Percentiles rank a stretch among this genome's conserved stretches.
Conservation (phyloP, 495 filamentous ascomycete genomes). For the Hypoxylon subgilvum region DNA sequence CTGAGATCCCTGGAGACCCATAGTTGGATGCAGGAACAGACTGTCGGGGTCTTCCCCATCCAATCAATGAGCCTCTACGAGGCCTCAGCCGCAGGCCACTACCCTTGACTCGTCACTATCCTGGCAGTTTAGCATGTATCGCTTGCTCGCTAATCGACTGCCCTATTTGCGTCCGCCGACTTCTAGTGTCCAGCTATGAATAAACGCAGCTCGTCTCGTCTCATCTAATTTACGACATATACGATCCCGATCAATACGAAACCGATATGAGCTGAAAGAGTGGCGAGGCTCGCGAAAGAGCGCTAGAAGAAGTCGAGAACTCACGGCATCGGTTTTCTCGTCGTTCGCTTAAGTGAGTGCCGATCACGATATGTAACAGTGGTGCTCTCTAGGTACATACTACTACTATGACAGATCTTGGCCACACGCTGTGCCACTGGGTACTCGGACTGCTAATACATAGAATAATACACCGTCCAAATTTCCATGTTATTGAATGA, state of each 20-base stretch:
- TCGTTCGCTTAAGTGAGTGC: neutral
- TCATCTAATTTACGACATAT: conserved; percentile 10
- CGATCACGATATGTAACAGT: neutral
- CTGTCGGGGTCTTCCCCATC: conserved; percentile 10
- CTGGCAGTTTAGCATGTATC: conserved; percentile 24
- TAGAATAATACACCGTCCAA: too few relatives aligned
- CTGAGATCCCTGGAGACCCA: conserved; percentile 11
- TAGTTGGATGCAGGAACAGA: conserved; percentile 21
- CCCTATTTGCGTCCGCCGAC: neutral
- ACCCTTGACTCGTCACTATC: conserved; percentile 12
- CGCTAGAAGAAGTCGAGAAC: neutral
- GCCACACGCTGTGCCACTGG: neutral
- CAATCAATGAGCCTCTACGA: conserved; percentile 7
- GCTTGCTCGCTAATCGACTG: conserved; percentile 26
- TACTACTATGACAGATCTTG: too few relatives aligned
- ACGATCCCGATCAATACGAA: conserved; percentile 3
- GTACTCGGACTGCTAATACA: neutral
- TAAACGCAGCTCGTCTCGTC: neutral
- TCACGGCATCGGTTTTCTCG: neutral
- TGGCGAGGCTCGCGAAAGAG: neutral
- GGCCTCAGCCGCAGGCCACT: conserved; percentile 24
- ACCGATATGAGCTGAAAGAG: conserved; percentile 3
- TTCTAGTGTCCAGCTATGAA: conserved; percentile 3
- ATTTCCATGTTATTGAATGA: too few relatives aligned
- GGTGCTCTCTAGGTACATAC: too few relatives aligned